Percentiles rank a stretch among this genome's conserved stretches.
Evolutionary conservation across 208 protist species (phyloP).

Genomic region (Angomonas desouzai): DNA sequence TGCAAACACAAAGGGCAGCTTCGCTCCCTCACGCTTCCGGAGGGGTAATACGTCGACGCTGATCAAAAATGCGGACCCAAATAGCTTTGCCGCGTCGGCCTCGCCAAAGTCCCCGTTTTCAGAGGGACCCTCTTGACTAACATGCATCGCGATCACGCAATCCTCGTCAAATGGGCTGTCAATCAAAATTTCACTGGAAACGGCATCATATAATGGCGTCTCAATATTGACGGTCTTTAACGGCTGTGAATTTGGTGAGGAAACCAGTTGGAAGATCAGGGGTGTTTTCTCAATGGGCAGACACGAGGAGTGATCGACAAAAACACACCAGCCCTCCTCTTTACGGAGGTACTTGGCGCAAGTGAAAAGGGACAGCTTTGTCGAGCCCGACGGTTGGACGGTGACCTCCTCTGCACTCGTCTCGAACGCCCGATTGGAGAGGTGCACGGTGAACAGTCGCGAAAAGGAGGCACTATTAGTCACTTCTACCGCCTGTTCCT

Average conservation of each 20-base stretch:
- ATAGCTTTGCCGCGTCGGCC: slow-evolving; percentile 23
- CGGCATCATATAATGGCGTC: slow-evolving; percentile 72
- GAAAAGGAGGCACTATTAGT: slow-evolving; percentile 61
- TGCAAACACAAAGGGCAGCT: slow-evolving; percentile 75
- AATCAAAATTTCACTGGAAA: slow-evolving; percentile 67
- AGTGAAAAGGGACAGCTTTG: slow-evolving; percentile 52
- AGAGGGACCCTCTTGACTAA: slow-evolving; percentile 45
- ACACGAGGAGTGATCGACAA: slow-evolving; percentile 52
- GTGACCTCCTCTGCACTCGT: slow-evolving; percentile 48
- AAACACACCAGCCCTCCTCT: slow-evolving; percentile 52
- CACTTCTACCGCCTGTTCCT: slow-evolving; percentile 77
- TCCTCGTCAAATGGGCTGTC: slow-evolving; percentile 76
- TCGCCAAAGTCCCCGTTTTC: slow-evolving; percentile 21
- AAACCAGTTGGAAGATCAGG: slow-evolving; percentile 67
- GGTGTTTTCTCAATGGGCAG: slow-evolving; percentile 45
- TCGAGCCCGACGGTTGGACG: slow-evolving; percentile 43
- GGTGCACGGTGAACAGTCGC: slow-evolving; percentile 67
- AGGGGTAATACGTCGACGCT: slow-evolving; percentile 72
- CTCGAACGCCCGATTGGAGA: slow-evolving; percentile 64
- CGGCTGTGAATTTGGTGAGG: slow-evolving; percentile 64
- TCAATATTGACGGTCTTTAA: slow-evolving; percentile 54
- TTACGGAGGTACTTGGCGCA: slow-evolving; percentile 65
- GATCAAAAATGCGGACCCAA: slow-evolving; percentile 59
- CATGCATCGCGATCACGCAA: slow-evolving; percentile 70
- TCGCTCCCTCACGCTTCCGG: slow-evolving; percentile 49